These are phyloP conservation scores for Phytophthora europaea DNA, from an alignment of 352 stramenopile genomes.

Conservation along the genomic window DNA sequence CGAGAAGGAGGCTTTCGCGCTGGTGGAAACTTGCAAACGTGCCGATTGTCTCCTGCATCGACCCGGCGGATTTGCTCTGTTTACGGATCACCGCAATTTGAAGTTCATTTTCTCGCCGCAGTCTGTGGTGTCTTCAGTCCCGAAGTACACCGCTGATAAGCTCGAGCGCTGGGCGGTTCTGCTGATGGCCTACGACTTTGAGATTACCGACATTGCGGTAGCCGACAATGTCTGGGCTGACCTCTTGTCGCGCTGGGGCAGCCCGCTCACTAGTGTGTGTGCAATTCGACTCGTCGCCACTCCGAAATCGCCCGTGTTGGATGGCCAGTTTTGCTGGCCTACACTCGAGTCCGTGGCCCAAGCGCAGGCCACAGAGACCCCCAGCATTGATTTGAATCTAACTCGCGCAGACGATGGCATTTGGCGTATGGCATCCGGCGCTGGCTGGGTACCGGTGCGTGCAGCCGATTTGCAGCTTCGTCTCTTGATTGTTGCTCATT, in stretches of 20 bases:
- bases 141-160: constrained; percentile 13
- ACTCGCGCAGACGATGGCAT: background rate
- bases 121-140: background rate
- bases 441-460: background rate
- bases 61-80: constrained; percentile 19
- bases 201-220: constrained; percentile 14
- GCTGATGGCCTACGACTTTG: constrained; percentile 12
- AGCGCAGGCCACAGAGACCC: background rate
- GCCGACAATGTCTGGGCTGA: constrained; percentile 9
- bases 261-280: background rate
- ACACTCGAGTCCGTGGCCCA: background rate
- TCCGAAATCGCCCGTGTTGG: background rate
- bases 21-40: constrained; percentile 6
- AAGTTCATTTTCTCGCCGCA: constrained; percentile 17
- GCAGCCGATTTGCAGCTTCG: constrained; percentile 28
- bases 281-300: background rate
- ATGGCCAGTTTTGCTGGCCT: background rate
- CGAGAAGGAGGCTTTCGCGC: constrained; percentile 25
- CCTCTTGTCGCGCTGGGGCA: constrained; percentile 6
- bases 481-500: constrained; percentile 31
- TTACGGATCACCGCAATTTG: constrained; percentile 21
- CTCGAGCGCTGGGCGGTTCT: constrained; percentile 20
- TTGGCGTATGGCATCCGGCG: background rate
- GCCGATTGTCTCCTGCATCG: constrained; percentile 11
- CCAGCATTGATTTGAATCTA: background rate